Base-by-base conservation (phyloP, 164 flowering plant species). In the Cinnamomum chago region DNA sequence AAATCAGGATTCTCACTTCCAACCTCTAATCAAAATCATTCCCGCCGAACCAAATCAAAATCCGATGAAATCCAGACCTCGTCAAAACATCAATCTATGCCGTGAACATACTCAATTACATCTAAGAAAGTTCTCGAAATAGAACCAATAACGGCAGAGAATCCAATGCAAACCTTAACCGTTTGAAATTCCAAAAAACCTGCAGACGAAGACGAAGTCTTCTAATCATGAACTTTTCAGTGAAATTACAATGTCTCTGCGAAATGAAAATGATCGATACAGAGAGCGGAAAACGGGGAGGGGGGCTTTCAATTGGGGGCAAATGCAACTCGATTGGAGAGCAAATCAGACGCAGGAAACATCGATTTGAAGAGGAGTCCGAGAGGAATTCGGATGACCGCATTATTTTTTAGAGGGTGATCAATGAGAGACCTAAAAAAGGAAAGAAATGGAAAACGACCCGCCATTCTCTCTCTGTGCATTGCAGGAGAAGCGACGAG, bases 341-440 rank as follows among this genome's bases (percentile, higher is more conserved):
- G 14, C 30, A 25, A 14, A 25, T 13, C 10, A 65, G 22, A 9
- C 24, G 17, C 67, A 65, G 17, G 30, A 65, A 25, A 65, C 12
- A 25, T 65, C 67, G 28, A 20, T 24, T 65, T 28, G 4, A 65
- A 23, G 27, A 23, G 50, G 15, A 72, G 0, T 22, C 5, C 24
- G 50, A 62, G 70, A 68, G 72, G 70, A 68, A 60, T n/a, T 58
- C 62, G 68, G 73, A 67, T 62, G 73, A 74, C 79, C 81, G 70
- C 71, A 75, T 66, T 14, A 51, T 70, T 6, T 17, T 10, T 35
- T 55, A 15, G 33, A 47, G 55, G 14, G n/a, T 35, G 65, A 68
- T 66, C 55, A 62, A 65, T 30, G 51, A 68, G 67, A 73, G 70
- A 73, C 79, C 65, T 72, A 67, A 76, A 66, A n/a, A 23, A 25